Evolutionary conservation across 352 stramenopile species (phyloP).

Genomic region (Globisporangium apiculatum): DNA sequence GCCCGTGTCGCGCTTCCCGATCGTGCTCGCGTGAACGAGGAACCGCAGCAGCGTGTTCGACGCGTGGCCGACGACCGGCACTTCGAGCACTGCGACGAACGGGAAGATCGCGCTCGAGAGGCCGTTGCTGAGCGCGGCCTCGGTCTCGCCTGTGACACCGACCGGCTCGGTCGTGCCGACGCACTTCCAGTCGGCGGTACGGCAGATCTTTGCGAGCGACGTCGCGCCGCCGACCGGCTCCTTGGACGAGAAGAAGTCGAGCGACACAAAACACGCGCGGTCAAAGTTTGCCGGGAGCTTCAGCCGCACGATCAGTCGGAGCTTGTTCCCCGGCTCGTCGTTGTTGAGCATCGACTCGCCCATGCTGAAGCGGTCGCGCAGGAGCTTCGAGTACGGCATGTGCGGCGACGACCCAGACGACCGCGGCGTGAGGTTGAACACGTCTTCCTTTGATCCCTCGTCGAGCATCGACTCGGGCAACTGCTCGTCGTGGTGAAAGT

Average conservation of each 20-base stretch:
- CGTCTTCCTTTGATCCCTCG: conserved; percentile 72
- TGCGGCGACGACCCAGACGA: conserved; percentile 75
- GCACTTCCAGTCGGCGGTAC: conserved; percentile 67
- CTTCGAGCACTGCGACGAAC: conserved; percentile 82
- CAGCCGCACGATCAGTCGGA: conserved; percentile 76
- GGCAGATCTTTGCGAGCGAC: conserved; percentile 45
- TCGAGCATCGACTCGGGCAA: conserved; percentile 31
- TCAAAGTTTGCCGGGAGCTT: conserved; percentile 76
- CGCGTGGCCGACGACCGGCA: conserved; percentile 70
- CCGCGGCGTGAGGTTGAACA: conserved; percentile 78
- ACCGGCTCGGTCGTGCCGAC: conserved; percentile 79
- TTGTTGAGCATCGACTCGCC: conserved; percentile 70
- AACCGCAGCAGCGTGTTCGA: conserved; percentile 84
- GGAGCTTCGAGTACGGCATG: conserved; percentile 73
- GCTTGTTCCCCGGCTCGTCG: conserved; percentile 74
- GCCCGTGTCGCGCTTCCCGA: conserved; percentile 53
- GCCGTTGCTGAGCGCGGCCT: conserved; percentile 52
- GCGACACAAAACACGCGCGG: conserved; percentile 73
- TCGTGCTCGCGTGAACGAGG: conserved; percentile 74
- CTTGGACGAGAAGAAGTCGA: conserved; percentile 80
- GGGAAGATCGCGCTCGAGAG: conserved; percentile 61
- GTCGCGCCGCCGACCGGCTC: conserved; percentile 44
- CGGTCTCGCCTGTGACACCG: conserved; percentile 50
- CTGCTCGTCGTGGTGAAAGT: conserved; percentile 44
- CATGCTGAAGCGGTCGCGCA: conserved; percentile 66